phyloP scores from a whole-genome alignment of 352 stramenopile species.

The Phytopythium litorale region DNA sequence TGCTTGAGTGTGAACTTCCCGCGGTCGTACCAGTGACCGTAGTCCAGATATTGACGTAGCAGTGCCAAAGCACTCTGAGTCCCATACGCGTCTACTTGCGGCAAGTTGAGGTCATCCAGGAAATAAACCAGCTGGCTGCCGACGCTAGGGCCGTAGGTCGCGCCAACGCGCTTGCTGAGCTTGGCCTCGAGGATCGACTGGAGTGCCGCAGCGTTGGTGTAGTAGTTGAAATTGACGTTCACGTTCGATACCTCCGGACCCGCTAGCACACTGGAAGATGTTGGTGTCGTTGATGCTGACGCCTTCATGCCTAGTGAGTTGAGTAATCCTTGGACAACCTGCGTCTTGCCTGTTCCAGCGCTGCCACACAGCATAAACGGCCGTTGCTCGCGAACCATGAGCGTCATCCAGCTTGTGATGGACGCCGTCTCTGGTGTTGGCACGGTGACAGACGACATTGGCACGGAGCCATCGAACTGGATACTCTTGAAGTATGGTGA shows the following conservation, averaged over 20 bases:
- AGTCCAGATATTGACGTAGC: conserved; percentile 94
- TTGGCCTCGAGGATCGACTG: conserved; percentile 86
- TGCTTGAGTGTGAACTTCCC: conserved; percentile 91
- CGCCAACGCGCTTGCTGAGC: conserved; percentile 86
- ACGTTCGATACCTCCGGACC: conserved; percentile 51
- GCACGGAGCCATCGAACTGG: conserved; percentile 66
- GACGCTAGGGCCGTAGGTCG: conserved; percentile 71
- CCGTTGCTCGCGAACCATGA: conserved; percentile 89
- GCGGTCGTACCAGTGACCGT: conserved; percentile 94
- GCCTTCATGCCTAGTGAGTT: conserved; percentile 17
- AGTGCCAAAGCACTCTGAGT: conserved; percentile 94
- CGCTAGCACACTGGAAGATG: conserved; percentile 4
- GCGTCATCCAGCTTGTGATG: conserved; percentile 93
- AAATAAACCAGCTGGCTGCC: conserved; percentile 94
- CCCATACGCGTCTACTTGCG: conserved; percentile 92
- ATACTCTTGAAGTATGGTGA: conserved; percentile 88
- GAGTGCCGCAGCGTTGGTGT: conserved; percentile 65
- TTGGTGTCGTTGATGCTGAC: conserved; percentile 14
- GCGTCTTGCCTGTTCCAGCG: conserved; percentile 93
- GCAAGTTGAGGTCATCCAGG: conserved; percentile 95
- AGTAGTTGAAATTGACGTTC: conserved; percentile 85
- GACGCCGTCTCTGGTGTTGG: conserved; percentile 92
- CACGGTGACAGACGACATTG: conserved; percentile 87
- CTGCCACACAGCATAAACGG: conserved; percentile 93
- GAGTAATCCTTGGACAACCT: conserved; percentile 88